These are phyloP conservation scores for Raphidocelis subcapitata DNA, from an alignment of 139 green algal genomes.

Conservation along the genomic window DNA sequence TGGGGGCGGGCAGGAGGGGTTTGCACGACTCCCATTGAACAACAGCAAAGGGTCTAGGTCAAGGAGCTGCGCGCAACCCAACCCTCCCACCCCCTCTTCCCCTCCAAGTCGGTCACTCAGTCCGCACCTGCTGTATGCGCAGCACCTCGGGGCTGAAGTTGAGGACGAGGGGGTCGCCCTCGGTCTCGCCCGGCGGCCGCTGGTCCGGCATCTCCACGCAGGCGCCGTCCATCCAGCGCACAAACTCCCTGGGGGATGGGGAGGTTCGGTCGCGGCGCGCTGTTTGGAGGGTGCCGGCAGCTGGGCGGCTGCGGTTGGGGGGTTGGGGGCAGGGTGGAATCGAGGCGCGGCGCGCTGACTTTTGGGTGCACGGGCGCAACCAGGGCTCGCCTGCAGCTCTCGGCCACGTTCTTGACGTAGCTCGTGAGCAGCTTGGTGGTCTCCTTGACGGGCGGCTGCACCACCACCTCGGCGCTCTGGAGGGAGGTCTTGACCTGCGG, in stretches of 20 bases:
- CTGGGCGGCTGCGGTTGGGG: too few species aligned
- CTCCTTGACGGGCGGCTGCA: conserved; percentile 79
- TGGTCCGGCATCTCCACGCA: conserved; percentile 83
- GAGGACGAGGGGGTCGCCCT: conserved; percentile 25
- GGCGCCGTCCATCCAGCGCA: conserved; percentile 91
- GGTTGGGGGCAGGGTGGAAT: too few species aligned
- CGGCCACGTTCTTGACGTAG: conserved; percentile 29
- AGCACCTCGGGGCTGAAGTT: conserved; percentile 28
- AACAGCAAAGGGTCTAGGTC: background rate
- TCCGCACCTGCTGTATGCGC: conserved; percentile 23
- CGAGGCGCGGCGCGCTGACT: too few species aligned
- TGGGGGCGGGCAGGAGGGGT: background rate
- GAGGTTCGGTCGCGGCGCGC: conserved; percentile 61
- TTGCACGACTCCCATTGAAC: background rate
- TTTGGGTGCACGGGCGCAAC: too few species aligned
- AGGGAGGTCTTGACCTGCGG: conserved; percentile 72
- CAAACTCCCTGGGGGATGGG: conserved; percentile 78
- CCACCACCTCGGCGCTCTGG: conserved; percentile 73
- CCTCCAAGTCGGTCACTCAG: background rate
- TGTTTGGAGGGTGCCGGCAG: conserved; percentile 52
- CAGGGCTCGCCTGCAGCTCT: conserved; percentile 4
- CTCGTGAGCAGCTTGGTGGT: conserved; percentile 23
- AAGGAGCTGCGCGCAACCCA: background rate
- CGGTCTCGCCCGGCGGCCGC: conserved; percentile 26
- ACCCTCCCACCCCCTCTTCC: background rate